These are phyloP conservation scores for Alternaria ventricosa DNA, from an alignment of 2,329 filamentous ascomycete species.

Conservation along the genomic window DNA sequence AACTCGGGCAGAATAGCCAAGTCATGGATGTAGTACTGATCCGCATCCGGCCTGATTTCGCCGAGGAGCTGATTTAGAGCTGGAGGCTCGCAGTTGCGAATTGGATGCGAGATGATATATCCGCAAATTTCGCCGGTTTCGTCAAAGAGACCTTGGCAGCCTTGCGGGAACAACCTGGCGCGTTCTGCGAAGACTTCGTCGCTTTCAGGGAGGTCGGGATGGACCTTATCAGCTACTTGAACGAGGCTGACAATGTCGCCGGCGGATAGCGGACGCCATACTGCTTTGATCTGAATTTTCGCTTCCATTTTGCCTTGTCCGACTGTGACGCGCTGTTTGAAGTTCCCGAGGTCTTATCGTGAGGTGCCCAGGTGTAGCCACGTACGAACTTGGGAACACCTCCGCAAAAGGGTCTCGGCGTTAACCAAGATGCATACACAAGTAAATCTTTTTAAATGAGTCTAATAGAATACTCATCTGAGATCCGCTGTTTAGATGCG, in stretches of 20 bases:
- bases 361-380: neutral
- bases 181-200: conserved; percentile 23
- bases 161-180: conserved; percentile 17
- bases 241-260: conserved; percentile 9
- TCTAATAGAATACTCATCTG: neutral
- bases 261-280: conserved; percentile 12
- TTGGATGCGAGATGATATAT: conserved; percentile 27
- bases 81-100: conserved; percentile 13
- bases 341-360: neutral
- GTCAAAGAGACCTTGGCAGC: conserved; percentile 20
- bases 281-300: neutral
- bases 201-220: conserved; percentile 23
- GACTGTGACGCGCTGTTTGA: neutral
- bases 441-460: neutral
- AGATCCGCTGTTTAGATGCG: neutral
- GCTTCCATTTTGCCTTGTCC: neutral
- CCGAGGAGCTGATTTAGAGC: conserved; percentile 14
- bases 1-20: conserved; percentile 19
- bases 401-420: neutral
- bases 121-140: conserved; percentile 10
- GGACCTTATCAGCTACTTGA: conserved; percentile 14
- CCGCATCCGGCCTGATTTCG: conserved; percentile 9
- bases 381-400: neutral
- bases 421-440: neutral
- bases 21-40: conserved; percentile 31